Percentiles rank a stretch among this genome's conserved stretches.
Evolutionary conservation across 306 rosid species (phyloP).

Genomic region (Sicyos baderoa): DNA sequence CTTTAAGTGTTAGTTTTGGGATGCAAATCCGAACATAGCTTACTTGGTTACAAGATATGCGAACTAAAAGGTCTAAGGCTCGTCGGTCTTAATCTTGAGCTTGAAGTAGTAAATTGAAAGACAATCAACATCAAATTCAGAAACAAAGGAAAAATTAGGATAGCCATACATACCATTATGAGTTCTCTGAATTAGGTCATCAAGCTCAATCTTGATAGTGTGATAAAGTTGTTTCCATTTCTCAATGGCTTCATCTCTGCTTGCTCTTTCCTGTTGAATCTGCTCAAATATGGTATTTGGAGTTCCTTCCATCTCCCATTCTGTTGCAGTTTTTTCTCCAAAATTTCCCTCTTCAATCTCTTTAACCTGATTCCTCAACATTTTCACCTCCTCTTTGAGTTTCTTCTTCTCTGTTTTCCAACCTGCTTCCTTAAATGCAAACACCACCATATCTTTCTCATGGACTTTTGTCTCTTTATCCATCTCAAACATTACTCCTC

Average conservation of each 20-base stretch:
- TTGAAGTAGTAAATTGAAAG: no score
- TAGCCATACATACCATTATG: constrained; percentile 30
- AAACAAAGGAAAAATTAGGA: background rate
- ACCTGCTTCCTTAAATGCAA: constrained; percentile 65
- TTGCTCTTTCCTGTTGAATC: constrained; percentile 63
- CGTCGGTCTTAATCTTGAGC: no score
- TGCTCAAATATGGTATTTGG: constrained; percentile 39
- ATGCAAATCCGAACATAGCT: background rate
- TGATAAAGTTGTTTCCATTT: constrained; percentile 94
- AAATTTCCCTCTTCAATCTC: constrained; percentile 41
- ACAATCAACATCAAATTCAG: no score
- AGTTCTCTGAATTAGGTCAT: constrained; percentile 84
- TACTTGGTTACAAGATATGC: background rate
- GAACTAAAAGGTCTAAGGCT: background rate
- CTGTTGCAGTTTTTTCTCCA: no score
- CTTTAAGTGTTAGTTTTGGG: no score
- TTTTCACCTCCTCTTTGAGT: constrained; percentile 60
- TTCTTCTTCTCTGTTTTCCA: constrained; percentile 83
- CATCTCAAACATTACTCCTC: constrained; percentile 49
- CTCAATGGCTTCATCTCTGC: constrained; percentile 78
- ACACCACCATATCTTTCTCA: constrained; percentile 67
- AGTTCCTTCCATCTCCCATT: constrained; percentile 42
- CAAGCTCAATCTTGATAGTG: constrained; percentile 79
- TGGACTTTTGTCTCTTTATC: constrained; percentile 44
- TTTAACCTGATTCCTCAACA: constrained; percentile 46